Conservation (phyloP, 306 rosid genomes). For the Sicyos edulis region DNA sequence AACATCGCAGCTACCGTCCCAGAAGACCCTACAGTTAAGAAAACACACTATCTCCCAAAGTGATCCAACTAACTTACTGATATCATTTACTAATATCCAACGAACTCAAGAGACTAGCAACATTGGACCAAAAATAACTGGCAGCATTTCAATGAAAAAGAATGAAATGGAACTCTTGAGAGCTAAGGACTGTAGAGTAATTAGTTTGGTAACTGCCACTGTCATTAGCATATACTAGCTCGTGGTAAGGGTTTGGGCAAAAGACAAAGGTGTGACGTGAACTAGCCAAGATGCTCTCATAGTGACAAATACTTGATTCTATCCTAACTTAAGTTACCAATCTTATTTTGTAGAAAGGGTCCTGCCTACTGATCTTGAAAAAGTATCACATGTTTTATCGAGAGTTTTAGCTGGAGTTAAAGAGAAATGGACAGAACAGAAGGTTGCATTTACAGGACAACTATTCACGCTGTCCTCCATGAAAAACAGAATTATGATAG, state of each 20-base stretch:
- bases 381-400: too few relatives aligned
- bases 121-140: not conserved
- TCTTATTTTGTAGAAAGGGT: too few relatives aligned
- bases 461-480: not conserved
- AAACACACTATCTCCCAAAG: not conserved
- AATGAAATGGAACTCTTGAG: not conserved
- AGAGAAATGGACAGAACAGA: not conserved
- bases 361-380: too few relatives aligned
- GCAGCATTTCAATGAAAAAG: constrained; percentile 1
- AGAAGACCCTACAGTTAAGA: not conserved
- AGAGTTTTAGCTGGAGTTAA: not conserved
- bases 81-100: not conserved
- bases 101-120: not conserved
- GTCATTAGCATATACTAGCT: not conserved
- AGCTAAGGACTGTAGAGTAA: not conserved
- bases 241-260: not conserved
- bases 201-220: not conserved
- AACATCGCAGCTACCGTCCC: not conserved
- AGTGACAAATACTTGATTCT: not conserved
- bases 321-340: not conserved
- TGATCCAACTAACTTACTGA: not conserved
- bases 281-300: not conserved
- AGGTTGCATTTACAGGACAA: not conserved
- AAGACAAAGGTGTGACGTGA: not conserved
- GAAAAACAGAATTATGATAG: not conserved